Conservation (phyloP, 176 grass and related monocot species). For the Phragmites australis region DNA sequence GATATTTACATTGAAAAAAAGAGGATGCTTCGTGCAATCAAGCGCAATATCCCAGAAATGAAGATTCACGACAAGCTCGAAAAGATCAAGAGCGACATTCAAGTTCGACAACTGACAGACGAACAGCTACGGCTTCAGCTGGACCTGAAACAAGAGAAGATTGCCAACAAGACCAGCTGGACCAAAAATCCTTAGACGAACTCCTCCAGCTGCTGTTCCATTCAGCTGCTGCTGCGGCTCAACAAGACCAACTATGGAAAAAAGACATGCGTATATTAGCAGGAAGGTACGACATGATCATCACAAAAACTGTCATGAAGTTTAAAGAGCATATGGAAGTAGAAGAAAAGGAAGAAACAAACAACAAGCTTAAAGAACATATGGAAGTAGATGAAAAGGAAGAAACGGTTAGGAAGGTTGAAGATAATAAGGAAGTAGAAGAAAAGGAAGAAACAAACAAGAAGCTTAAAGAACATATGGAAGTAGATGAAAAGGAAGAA, state of each 20-base stretch:
- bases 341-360: no score
- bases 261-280: background rate
- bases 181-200: background rate
- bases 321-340: background rate
- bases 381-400: no score
- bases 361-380: no score
- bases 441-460: no score
- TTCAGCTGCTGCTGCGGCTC: background rate
- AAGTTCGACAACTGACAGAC: background rate
- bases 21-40: accelerated
- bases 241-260: background rate
- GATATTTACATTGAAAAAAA: background rate
- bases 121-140: background rate
- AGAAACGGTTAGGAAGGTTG: no score
- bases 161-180: no score
- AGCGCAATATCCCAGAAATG: background rate
- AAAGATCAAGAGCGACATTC: background rate
- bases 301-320: background rate
- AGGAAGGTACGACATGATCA: background rate
- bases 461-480: no score
- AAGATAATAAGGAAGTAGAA: no score
- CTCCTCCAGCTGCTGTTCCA: background rate
- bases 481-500: no score
- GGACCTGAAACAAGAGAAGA: no score
- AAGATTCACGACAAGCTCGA: background rate